Conservation (phyloP, 768 basidiomycete species). For the Russula emetica region DNA sequence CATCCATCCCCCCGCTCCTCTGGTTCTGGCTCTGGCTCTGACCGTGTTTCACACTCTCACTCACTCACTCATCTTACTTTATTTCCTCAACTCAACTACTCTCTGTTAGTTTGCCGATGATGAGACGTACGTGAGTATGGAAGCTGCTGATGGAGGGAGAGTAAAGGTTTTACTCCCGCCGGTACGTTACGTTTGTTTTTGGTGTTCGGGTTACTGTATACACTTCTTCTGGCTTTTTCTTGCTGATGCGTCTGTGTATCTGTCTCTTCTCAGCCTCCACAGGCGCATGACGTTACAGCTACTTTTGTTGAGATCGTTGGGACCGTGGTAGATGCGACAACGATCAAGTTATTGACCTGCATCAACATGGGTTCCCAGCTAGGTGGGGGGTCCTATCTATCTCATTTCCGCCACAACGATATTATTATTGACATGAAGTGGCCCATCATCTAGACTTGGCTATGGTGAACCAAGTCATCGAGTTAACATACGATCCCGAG, state of each 20-base stretch:
- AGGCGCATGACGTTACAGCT: conserved; percentile 43
- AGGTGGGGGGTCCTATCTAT: conserved; percentile 43
- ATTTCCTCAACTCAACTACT: too few species aligned
- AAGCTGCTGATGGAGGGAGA: conserved; percentile 24
- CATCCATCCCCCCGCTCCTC: too few species aligned
- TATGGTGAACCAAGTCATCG: conserved; percentile 57
- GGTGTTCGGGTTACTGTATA: too few species aligned
- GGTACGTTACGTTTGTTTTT: not conserved
- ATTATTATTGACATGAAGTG: not conserved
- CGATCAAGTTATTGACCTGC: conserved; percentile 49
- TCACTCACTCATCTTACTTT: too few species aligned
- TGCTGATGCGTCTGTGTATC: not conserved
- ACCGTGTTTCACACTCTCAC: too few species aligned
- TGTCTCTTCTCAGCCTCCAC: not conserved
- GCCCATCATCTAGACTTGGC: conserved; percentile 46
- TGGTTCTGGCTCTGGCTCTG: too few species aligned
- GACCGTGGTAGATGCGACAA: conserved; percentile 49
- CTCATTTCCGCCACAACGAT: not conserved
- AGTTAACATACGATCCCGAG: conserved; percentile 55
- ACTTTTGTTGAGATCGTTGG: conserved; percentile 68
- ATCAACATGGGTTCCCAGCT: conserved; percentile 58
- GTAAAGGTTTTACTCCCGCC: conserved; percentile 15
- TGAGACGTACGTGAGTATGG: conserved; percentile 20
- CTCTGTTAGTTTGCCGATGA: conserved; percentile 19
- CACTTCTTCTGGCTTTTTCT: too few species aligned